Conservation (phyloP, 805 yeast species). For the Metschnikowia cubensis region DNA sequence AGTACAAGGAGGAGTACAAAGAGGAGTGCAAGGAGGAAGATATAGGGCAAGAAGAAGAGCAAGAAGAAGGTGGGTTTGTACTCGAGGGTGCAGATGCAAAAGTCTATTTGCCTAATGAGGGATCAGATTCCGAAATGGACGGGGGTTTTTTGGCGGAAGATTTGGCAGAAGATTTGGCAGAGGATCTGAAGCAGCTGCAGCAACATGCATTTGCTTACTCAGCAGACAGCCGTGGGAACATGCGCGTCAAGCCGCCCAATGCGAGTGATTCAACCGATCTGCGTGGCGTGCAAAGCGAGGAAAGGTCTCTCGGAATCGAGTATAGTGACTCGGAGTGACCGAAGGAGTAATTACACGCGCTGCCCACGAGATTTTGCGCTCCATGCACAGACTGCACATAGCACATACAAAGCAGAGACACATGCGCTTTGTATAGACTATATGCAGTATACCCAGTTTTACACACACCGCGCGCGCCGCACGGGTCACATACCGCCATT, state of each 20-base stretch:
- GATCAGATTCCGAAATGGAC: not conserved
- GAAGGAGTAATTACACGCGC: not conserved
- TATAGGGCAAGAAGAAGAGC: too few species aligned
- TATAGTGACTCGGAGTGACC: slow-evolving; percentile 17
- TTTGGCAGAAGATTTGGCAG: not conserved
- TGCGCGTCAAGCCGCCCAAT: not conserved
- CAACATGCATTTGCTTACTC: too few species aligned
- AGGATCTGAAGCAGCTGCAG: not conserved
- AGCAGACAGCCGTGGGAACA: too few species aligned
- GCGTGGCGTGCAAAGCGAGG: slow-evolving; percentile 11
- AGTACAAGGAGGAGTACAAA: not conserved
- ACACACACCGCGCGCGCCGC: too few species aligned
- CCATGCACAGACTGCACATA: too few species aligned
- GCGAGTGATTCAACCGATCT: not conserved
- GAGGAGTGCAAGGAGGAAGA: not conserved
- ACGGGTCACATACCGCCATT: not conserved
- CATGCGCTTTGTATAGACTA: too few species aligned
- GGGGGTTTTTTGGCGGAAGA: slow-evolving; percentile 24
- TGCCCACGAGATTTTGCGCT: too few species aligned
- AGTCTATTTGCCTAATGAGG: too few species aligned
- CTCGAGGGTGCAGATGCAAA: too few species aligned
- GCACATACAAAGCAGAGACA: too few species aligned
- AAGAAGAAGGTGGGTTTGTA: too few species aligned
- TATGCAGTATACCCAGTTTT: too few species aligned
- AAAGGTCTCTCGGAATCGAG: slow-evolving; percentile 19